Conservation (phyloP, 441 rosid genomes). For the Hypseocharis bilobata region DNA sequence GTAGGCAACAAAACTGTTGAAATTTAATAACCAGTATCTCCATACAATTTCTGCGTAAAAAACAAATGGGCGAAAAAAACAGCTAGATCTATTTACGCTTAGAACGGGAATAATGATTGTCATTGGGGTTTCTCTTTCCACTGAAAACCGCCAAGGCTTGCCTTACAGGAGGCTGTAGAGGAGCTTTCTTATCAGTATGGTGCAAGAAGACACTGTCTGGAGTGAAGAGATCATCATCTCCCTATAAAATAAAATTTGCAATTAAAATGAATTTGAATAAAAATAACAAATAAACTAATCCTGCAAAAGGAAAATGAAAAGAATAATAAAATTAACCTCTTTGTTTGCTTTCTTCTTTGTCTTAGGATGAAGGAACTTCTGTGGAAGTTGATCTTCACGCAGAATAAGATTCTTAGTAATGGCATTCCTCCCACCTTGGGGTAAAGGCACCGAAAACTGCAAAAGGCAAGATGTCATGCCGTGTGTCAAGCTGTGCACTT, state of each 20-base stretch:
- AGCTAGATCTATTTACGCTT: slow-evolving; percentile 27
- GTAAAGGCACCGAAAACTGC: slow-evolving; percentile 79
- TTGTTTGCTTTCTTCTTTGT: slow-evolving; percentile 65
- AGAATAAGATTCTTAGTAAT: slow-evolving; percentile 63
- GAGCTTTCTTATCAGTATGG: slow-evolving; percentile 49
- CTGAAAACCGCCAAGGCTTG: slow-evolving; percentile 73
- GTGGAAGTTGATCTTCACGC: slow-evolving; percentile 91
- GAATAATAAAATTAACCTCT: slow-evolving; percentile 33
- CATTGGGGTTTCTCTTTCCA: slow-evolving; percentile 87
- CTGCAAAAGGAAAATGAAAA: no score
- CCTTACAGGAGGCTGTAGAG: slow-evolving; percentile 73
- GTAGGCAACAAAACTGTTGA: not conserved
- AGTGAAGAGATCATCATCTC: slow-evolving; percentile 46
- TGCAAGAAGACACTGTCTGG: slow-evolving; percentile 51
- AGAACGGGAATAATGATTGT: slow-evolving; percentile 73
- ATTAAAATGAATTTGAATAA: not conserved
- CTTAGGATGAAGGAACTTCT: slow-evolving; percentile 65
- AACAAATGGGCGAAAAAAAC: not conserved
- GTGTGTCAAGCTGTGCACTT: not conserved
- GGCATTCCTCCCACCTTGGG: slow-evolving; percentile 85
- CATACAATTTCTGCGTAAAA: not conserved
- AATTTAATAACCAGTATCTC: no score
- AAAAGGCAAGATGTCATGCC: not conserved
- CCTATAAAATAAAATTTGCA: slow-evolving; percentile 31
- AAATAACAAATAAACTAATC: no score